Conservation (phyloP, 2,329 filamentous ascomycete species). For the Hypoxylon sp. region DNA sequence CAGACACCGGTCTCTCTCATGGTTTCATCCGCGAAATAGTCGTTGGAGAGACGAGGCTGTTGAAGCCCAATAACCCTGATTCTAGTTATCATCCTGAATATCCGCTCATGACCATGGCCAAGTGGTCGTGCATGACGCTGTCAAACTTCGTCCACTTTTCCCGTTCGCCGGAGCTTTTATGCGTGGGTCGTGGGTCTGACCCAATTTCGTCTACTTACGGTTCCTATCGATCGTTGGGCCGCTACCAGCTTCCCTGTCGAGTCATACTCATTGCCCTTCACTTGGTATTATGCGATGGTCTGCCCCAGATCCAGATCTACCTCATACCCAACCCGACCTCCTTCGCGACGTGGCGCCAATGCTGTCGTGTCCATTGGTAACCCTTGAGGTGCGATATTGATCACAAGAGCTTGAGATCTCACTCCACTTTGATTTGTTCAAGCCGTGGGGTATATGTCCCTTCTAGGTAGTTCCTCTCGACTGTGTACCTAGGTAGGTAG, state of each 20-base stretch:
- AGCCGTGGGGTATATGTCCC: constrained; percentile 49
- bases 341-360: constrained; percentile 60
- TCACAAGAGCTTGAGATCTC: constrained; percentile 55
- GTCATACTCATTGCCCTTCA: constrained; percentile 34
- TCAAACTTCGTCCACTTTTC: constrained; percentile 43
- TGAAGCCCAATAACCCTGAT: constrained; percentile 49
- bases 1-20: constrained; percentile 34
- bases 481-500: constrained; percentile 24
- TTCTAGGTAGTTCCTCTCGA: constrained; percentile 43
- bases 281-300: constrained; percentile 36
- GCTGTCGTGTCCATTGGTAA: constrained; percentile 55
- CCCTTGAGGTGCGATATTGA: constrained; percentile 54
- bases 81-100: constrained; percentile 35
- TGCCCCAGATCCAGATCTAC: constrained; percentile 43
- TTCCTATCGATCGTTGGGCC: constrained; percentile 45
- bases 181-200: constrained; percentile 48
- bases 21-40: constrained; percentile 35
- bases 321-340: constrained; percentile 42
- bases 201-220: constrained; percentile 43
- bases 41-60: constrained; percentile 41
- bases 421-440: constrained; percentile 49
- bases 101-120: constrained; percentile 38
- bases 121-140: constrained; percentile 49
- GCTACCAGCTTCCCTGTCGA: constrained; percentile 45
- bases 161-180: constrained; percentile 34